Percentiles rank a stretch among this genome's conserved stretches.
phyloP scores from a whole-genome alignment of 2,329 filamentous ascomycete genomes.

The Monilinia polystroma region DNA sequence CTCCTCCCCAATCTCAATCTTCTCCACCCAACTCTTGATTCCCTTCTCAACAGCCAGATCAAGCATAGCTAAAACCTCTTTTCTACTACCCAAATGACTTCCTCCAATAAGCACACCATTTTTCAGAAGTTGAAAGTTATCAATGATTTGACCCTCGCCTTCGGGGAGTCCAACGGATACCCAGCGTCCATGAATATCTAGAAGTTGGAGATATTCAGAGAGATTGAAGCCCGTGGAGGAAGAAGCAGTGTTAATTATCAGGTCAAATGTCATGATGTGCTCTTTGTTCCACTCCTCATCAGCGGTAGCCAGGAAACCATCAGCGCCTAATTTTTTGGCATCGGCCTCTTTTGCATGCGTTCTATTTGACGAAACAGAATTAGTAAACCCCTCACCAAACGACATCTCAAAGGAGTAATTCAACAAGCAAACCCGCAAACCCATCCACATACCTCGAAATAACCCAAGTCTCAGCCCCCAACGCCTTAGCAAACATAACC shows the following conservation, averaged over 20 bases:
- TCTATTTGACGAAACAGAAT: neutral
- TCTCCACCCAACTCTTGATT: slow-evolving; percentile 68
- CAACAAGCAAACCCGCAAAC: neutral
- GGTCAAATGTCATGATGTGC: slow-evolving; percentile 66
- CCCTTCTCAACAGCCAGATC: slow-evolving; percentile 68
- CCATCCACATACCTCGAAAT: slow-evolving; percentile 50
- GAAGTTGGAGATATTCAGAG: slow-evolving; percentile 68
- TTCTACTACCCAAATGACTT: slow-evolving; percentile 68
- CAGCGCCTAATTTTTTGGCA: slow-evolving; percentile 57
- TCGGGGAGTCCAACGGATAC: slow-evolving; percentile 79
- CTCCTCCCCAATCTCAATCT: slow-evolving; percentile 68
- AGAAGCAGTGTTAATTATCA: slow-evolving; percentile 74
- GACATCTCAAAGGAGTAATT: neutral
- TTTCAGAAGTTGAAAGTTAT: slow-evolving; percentile 69
- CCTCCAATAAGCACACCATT: slow-evolving; percentile 74
- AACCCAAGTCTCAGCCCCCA: slow-evolving; percentile 61
- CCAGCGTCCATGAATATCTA: slow-evolving; percentile 81
- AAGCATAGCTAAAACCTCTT: slow-evolving; percentile 71
- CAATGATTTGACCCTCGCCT: slow-evolving; percentile 68
- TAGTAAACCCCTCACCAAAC: neutral
- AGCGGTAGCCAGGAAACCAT: slow-evolving; percentile 58
- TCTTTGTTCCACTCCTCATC: slow-evolving; percentile 58
- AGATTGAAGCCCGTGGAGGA: slow-evolving; percentile 67
- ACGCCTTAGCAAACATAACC: slow-evolving; percentile 66
- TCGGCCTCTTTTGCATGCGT: slow-evolving; percentile 60